Percentiles rank a stretch among this genome's conserved stretches.
These are phyloP conservation scores for Tetracentron sinense DNA, from an alignment of 164 flowering plant species.

Conservation along the genomic window DNA sequence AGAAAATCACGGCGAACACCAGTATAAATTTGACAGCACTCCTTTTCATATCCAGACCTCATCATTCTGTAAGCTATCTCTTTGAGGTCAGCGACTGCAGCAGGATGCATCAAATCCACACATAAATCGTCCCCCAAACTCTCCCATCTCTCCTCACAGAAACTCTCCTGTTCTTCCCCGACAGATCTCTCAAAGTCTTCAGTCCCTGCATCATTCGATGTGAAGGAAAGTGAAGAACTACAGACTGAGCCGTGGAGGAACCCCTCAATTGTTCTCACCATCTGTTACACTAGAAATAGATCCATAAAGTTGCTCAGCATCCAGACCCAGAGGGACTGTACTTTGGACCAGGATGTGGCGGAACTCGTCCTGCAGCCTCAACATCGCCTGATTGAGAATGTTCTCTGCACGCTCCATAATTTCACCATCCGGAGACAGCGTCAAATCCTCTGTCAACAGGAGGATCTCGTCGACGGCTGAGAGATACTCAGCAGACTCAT, in stretches of 20 bases:
- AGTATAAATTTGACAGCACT: constrained; percentile 79
- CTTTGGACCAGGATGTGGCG: constrained; percentile 36
- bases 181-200: constrained; percentile 19
- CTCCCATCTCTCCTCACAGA: constrained; percentile 46
- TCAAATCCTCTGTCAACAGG: constrained; percentile 28
- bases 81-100: constrained; percentile 50
- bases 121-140: constrained; percentile 42
- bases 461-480: constrained; percentile 49
- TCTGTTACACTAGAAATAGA: constrained; percentile 54
- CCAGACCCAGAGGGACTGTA: constrained; percentile 46
- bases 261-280: no score
- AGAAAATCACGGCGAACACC: constrained; percentile 66
- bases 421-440: constrained; percentile 8
- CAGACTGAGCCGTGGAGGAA: no score
- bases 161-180: constrained; percentile 15
- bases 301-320: constrained; percentile 50
- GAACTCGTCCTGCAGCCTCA: constrained; percentile 61
- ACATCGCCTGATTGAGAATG: constrained; percentile 55
- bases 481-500: constrained; percentile 37
- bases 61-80: constrained; percentile 85
- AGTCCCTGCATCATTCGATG: constrained; percentile 29
- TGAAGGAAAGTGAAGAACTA: constrained; percentile 50
- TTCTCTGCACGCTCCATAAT: constrained; percentile 40
- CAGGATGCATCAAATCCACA: constrained; percentile 58
- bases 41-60: constrained; percentile 77